Evolutionary conservation across 148 eudicot genomes (phyloP), one percentile per base, ranked within the genome.

Genomic region (Rhododendron griersonianum): DNA sequence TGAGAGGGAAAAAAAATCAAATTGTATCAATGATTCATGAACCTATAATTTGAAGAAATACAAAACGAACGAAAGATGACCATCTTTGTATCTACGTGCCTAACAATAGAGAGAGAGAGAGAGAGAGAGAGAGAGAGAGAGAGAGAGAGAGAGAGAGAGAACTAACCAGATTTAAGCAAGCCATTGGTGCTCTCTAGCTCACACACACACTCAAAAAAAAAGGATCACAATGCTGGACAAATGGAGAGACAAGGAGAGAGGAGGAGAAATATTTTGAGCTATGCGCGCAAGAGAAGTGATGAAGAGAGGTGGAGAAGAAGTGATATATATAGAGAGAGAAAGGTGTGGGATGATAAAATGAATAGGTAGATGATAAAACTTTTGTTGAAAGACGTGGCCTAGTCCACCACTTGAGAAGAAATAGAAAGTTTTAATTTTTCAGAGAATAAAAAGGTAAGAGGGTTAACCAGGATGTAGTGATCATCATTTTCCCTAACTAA

Each of bases 111-210:
- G 11, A 0, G 28, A 7, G 69, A 5, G 30, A 7, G 69, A 8
- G 28, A 23, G 69, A 23, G 69, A 18, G 69, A 7, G 69, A 7
- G 69, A 23, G 28, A 6, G 28, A 23, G 69, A 23, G n/a, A 21
- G 65, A 59, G 65, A 23, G 69, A 7, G 69, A 23, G 28, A 7
- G 28, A 23, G 69, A 23, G n/a, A 21, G 67, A 59, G 25, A 23
- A 83, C 39, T 63, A 9, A 84, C 86, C 53, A 67, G 84, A 75
- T 83, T 87, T 21, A 87, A 79, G 79, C 86, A 87, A 78, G 86
- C 88, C 88, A 87, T 39, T 83, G 76, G 37, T 65, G 84, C 84
- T 23, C 8, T 82, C 30, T 30, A 30, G 30, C 30, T 35, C 21
- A 1, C 9, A 4, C 37, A 11, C 10, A 35, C 47, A 35, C 63